These are phyloP conservation scores for Bimuria novae-zelandiae DNA, from an alignment of 2,329 filamentous ascomycete species.

Conservation along the genomic window DNA sequence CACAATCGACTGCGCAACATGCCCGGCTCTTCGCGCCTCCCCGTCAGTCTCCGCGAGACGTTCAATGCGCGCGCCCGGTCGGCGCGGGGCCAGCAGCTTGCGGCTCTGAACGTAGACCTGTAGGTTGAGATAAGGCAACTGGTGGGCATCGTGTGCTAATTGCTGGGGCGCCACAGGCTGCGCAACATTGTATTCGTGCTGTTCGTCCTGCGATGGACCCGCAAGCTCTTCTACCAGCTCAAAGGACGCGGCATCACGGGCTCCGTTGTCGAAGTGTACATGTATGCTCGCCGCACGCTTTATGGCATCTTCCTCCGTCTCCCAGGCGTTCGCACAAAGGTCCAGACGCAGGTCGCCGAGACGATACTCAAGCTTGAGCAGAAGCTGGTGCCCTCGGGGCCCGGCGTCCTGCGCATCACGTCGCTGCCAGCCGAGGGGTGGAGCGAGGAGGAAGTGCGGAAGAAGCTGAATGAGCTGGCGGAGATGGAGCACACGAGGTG, in stretches of 20 bases:
- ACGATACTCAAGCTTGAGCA: slow-evolving; percentile 78
- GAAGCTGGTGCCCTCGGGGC: slow-evolving; percentile 78
- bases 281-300: slow-evolving; percentile 69
- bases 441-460: slow-evolving; percentile 75
- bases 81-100: slow-evolving; percentile 57
- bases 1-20: slow-evolving; percentile 23
- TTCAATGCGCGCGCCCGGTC: slow-evolving; percentile 65
- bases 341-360: slow-evolving; percentile 81
- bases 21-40: slow-evolving; percentile 69
- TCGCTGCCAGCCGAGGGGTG: slow-evolving; percentile 83
- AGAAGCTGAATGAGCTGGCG: slow-evolving; percentile 77
- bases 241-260: slow-evolving; percentile 87
- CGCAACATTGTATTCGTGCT: slow-evolving; percentile 88
- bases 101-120: slow-evolving; percentile 70
- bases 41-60: slow-evolving; percentile 71
- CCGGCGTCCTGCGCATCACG: slow-evolving; percentile 73
- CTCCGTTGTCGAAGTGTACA: slow-evolving; percentile 74
- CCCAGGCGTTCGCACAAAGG: slow-evolving; percentile 83
- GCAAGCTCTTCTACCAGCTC: slow-evolving; percentile 80
- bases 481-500: slow-evolving; percentile 92
- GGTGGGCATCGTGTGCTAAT: neutral
- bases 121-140: slow-evolving; percentile 49
- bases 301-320: slow-evolving; percentile 86
- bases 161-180: slow-evolving; percentile 57
- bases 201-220: slow-evolving; percentile 82